Evolutionary conservation across 2,329 filamentous ascomycete species (phyloP).

Genomic region (Venturia asperata): DNA sequence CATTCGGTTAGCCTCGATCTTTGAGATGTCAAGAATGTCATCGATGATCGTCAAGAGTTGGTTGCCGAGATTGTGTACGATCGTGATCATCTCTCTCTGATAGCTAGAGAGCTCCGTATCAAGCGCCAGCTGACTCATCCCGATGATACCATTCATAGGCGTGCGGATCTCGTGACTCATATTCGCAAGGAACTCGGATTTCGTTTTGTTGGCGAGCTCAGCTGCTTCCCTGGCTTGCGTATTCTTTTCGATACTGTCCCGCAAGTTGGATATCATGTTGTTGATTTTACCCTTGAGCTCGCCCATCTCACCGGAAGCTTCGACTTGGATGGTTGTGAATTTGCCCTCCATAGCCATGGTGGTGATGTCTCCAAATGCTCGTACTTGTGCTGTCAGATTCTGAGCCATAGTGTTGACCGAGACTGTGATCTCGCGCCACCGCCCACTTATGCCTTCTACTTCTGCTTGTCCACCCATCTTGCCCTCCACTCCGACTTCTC

Average conservation of each 20-base stretch:
- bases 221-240: slow-evolving; percentile 92
- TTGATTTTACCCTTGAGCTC: slow-evolving; percentile 99
- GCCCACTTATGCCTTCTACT: slow-evolving; percentile 82
- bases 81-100: slow-evolving; percentile 96
- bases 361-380: slow-evolving; percentile 97
- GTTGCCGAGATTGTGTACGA: slow-evolving; percentile 93
- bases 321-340: slow-evolving; percentile 93
- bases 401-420: slow-evolving; percentile 88
- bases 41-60: slow-evolving; percentile 96
- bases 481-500: slow-evolving; percentile 93
- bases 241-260: slow-evolving; percentile 94
- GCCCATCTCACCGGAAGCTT: slow-evolving; percentile 98
- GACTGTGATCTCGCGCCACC: slow-evolving; percentile 97
- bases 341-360: slow-evolving; percentile 94
- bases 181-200: slow-evolving; percentile 96
- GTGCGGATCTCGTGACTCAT: slow-evolving; percentile 99
- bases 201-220: slow-evolving; percentile 94
- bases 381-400: slow-evolving; percentile 87
- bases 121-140: slow-evolving; percentile 93
- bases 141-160: slow-evolving; percentile 95
- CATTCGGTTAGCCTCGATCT: slow-evolving; percentile 93
- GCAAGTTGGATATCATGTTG: slow-evolving; percentile 93
- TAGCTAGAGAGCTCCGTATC: slow-evolving; percentile 91
- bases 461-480: slow-evolving; percentile 98
- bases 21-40: slow-evolving; percentile 61